Evolutionary conservation across 208 protist genomes (phyloP), one percentile per base, ranked within the genome.

Genomic region (Naegleria gruberi): DNA sequence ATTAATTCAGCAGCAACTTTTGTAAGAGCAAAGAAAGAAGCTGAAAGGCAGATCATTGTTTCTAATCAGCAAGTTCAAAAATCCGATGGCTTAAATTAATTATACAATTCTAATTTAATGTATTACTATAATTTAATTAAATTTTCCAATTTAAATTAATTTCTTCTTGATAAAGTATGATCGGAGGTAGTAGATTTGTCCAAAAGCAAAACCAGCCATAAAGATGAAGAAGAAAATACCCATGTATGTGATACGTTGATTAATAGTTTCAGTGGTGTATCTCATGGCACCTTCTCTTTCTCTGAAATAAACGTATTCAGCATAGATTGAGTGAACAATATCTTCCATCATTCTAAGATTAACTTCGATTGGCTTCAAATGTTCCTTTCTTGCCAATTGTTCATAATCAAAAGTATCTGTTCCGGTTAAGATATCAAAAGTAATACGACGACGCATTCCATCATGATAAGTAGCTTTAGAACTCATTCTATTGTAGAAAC

Each of bases 361-460:
- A 7, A 96, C 91, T 91, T 97, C 95, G 83, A 98, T 95, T 43
- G 96, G 96, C 87, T 96, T 95, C 47, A 98, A 90, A 88, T 97
- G 97, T 86, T 96, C 94, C 81, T 94, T 96, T 17, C 93, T 94
- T 42, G 94, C 96, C 19, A 96, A 45, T 57, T 94, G 84, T 5
- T 55, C 7, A 90, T 96, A 97, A 91, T 97, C 94, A n/a, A 94
- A 92, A 41, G 89, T 92, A 17, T 97, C 95, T 0, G 51, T 90
- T 46, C 88, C 84, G n/a, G 84, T 65, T 5, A 88, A 41, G 6
- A 88, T 45, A 65, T 88, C 45, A 88, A 88, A 88, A 19, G 45
- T 34, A 43, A 88, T 65, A 46, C 84, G 41, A n/a, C 84, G 41
- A 23, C 17, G 10, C 17, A 65, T 30, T 19, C 43, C 45, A n/a